Conservation (phyloP, 495 filamentous ascomycete species). For the Aspergillus conjunctus region DNA sequence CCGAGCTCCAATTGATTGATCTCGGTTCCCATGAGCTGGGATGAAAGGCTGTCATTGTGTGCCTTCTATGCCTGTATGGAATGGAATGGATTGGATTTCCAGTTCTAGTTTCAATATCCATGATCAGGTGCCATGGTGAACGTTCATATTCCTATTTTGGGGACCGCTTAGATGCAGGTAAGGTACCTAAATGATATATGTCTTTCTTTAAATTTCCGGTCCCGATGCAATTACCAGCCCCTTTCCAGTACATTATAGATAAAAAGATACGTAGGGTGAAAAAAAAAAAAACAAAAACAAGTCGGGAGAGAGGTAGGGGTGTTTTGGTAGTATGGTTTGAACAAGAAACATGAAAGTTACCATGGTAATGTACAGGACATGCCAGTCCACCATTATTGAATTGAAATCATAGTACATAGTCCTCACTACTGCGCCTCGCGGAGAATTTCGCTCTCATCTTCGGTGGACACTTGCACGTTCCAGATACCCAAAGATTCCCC, state of each 20-base stretch:
- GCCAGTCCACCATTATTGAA: conserved; percentile 6
- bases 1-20: too few species aligned
- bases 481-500: conserved; percentile 52
- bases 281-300: neutral
- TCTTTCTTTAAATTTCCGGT: neutral
- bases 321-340: too few species aligned
- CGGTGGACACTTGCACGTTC: conserved; percentile 40
- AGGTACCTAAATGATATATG: too few species aligned
- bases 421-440: conserved; percentile 12
- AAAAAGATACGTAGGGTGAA: conserved; percentile 2
- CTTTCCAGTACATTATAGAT: conserved; percentile 1
- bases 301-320: neutral
- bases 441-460: conserved; percentile 31
- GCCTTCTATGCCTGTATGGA: too few species aligned
- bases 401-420: conserved; percentile 3
- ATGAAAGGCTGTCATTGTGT: too few species aligned
- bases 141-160: neutral
- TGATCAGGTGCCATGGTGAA: neutral
- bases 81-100: too few species aligned
- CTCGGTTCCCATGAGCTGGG: too few species aligned
- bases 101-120: too few species aligned
- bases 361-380: conserved; percentile 24
- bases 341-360: conserved; percentile 13
- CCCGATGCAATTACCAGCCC: conserved; percentile 17
- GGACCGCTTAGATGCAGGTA: too few species aligned